phyloP scores from a whole-genome alignment of 257 asterid species.

The Solanum dulcamara region DNA sequence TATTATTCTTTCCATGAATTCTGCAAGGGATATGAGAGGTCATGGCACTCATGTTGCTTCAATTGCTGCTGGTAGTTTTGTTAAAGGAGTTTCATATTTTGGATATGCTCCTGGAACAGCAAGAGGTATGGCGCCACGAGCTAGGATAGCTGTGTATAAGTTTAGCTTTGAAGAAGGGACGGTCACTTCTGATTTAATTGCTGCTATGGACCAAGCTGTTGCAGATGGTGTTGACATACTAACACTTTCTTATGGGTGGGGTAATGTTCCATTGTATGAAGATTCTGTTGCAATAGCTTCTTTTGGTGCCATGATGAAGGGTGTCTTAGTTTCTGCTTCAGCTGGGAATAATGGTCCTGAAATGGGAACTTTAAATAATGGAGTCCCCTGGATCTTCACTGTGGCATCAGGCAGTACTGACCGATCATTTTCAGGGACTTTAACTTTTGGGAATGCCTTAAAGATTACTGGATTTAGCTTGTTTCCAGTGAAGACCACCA shows the following conservation, averaged over 20 bases:
- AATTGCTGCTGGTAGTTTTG: not conserved
- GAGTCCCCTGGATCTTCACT: conserved; percentile 25
- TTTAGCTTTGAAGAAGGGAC: not conserved
- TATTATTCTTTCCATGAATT: not conserved
- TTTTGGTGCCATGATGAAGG: conserved; percentile 32
- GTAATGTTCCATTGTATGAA: not conserved
- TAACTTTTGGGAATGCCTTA: conserved; percentile 24
- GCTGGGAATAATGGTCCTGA: conserved; percentile 20
- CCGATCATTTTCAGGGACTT: conserved; percentile 19
- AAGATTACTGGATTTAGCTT: conserved; percentile 20
- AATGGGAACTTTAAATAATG: not conserved
- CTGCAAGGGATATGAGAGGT: not conserved
- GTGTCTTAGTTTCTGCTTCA: conserved; percentile 18
- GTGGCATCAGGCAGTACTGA: conserved; percentile 26
- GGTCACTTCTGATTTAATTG: conserved; percentile 6
- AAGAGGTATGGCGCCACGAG: conserved; percentile 1
- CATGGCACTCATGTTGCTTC: not conserved
- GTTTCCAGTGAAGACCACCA: conserved; percentile 7
- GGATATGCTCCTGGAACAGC: conserved; percentile 7
- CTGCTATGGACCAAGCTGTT: conserved; percentile 24
- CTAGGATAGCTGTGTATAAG: conserved; percentile 5
- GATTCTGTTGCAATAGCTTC: conserved; percentile 25
- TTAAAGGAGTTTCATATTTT: not conserved
- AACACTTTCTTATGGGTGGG: conserved; percentile 1
- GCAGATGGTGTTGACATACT: conserved; percentile 26